Percentiles rank a stretch among this genome's conserved stretches.
These are phyloP conservation scores for Fusarium euwallaceae DNA, from an alignment of 2,329 filamentous ascomycete genomes.

Conservation along the genomic window DNA sequence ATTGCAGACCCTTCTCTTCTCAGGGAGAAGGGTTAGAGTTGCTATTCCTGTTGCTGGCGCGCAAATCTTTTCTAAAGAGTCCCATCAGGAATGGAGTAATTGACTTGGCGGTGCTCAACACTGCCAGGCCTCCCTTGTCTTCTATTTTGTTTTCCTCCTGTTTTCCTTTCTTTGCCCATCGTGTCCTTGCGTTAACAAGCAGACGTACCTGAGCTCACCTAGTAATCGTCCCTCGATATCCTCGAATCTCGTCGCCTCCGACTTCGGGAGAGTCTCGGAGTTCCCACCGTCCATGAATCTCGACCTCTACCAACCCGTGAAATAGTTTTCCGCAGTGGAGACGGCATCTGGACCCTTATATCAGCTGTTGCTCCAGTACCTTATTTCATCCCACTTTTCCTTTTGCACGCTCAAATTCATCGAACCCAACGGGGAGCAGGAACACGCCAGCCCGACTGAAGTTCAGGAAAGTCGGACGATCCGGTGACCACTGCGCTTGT, in stretches of 20 bases:
- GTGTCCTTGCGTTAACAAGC: not conserved
- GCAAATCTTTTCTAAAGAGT: not conserved
- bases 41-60: not conserved
- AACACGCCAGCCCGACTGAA: not conserved
- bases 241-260: slow-evolving; percentile 1
- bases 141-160: not conserved
- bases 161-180: not conserved
- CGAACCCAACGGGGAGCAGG: not conserved
- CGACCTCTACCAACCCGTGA: not conserved
- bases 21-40: not conserved
- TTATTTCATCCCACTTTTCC: slow-evolving; percentile 1
- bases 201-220: not conserved
- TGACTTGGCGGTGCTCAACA: not conserved
- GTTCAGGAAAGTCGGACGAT: not conserved
- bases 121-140: not conserved
- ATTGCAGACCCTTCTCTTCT: not conserved
- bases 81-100: not conserved
- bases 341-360: not conserved
- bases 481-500: not conserved
- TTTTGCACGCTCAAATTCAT: not conserved
- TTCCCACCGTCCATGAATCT: not conserved
- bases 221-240: not conserved
- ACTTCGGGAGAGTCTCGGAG: slow-evolving; percentile 9
- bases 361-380: not conserved
- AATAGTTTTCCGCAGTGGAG: slow-evolving; percentile 6